These are phyloP conservation scores for Chaetothyriales sp. DNA, from an alignment of 2,329 filamentous ascomycete genomes.

Conservation along the genomic window DNA sequence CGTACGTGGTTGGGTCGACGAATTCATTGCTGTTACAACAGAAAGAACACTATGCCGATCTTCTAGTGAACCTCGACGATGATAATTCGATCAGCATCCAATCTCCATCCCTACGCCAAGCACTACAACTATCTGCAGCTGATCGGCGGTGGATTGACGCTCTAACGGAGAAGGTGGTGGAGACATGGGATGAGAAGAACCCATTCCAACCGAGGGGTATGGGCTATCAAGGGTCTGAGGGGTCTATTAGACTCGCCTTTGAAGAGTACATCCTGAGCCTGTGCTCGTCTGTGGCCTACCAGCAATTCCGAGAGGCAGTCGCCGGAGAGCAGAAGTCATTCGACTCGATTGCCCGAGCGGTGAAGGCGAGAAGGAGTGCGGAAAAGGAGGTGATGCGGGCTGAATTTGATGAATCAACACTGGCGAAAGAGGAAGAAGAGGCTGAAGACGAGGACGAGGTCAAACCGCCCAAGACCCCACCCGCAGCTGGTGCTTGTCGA, in stretches of 20 bases:
- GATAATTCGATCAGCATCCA: slow-evolving; percentile 60
- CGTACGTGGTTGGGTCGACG: slow-evolving; percentile 91
- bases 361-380: not conserved
- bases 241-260: slow-evolving; percentile 93
- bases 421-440: not conserved
- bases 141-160: slow-evolving; percentile 96
- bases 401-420: not conserved
- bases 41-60: slow-evolving; percentile 88
- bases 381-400: not conserved
- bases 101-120: slow-evolving; percentile 59
- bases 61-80: slow-evolving; percentile 82
- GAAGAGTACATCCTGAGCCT: slow-evolving; percentile 89
- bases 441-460: not conserved
- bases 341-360: not conserved
- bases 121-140: slow-evolving; percentile 64
- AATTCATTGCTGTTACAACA: slow-evolving; percentile 90
- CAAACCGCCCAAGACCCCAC: not conserved
- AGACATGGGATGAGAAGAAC: slow-evolving; percentile 91
- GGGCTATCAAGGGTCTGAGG: slow-evolving; percentile 88
- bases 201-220: slow-evolving; percentile 82
- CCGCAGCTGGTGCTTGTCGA: not conserved
- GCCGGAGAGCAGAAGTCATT: slow-evolving; percentile 35
- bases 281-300: slow-evolving; percentile 79
- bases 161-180: slow-evolving; percentile 78
- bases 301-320: slow-evolving; percentile 28